These are phyloP conservation scores for Cryphonectria carpinicola DNA, from an alignment of 2,329 filamentous ascomycete species.

Conservation along the genomic window DNA sequence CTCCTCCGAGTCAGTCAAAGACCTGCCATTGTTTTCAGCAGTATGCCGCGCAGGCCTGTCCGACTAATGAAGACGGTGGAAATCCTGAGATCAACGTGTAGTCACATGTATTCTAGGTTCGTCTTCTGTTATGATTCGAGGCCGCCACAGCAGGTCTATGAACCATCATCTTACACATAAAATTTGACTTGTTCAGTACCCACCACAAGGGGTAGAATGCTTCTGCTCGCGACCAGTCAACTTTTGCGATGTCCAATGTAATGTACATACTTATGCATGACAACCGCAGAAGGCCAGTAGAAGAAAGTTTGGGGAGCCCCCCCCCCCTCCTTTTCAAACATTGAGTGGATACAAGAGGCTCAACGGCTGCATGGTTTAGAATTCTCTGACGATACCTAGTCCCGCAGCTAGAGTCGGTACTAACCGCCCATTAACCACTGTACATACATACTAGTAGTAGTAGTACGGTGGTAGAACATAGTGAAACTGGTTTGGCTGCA, in stretches of 20 bases:
- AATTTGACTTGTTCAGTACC: background rate
- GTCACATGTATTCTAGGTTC: background rate
- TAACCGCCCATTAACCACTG: background rate
- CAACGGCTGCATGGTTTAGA: slow-evolving; percentile 1
- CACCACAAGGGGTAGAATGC: background rate
- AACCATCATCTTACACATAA: background rate
- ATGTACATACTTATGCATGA: background rate
- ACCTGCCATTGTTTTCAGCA: background rate
- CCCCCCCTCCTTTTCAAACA: background rate
- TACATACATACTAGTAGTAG: no score
- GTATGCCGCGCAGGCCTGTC: background rate
- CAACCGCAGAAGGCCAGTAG: background rate
- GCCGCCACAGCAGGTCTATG: background rate
- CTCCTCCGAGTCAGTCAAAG: background rate
- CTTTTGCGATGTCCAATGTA: background rate
- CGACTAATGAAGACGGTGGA: background rate
- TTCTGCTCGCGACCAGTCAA: background rate
- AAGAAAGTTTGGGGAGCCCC: background rate
- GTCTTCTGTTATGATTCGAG: background rate
- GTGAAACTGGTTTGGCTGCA: background rate
- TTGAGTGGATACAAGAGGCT: background rate
- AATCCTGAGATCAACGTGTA: background rate
- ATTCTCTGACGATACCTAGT: background rate
- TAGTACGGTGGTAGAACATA: background rate
- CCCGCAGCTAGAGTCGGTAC: background rate